Conservation (phyloP, 2,329 filamentous ascomycete genomes). For the Davidsoniella neocaledoniae region DNA sequence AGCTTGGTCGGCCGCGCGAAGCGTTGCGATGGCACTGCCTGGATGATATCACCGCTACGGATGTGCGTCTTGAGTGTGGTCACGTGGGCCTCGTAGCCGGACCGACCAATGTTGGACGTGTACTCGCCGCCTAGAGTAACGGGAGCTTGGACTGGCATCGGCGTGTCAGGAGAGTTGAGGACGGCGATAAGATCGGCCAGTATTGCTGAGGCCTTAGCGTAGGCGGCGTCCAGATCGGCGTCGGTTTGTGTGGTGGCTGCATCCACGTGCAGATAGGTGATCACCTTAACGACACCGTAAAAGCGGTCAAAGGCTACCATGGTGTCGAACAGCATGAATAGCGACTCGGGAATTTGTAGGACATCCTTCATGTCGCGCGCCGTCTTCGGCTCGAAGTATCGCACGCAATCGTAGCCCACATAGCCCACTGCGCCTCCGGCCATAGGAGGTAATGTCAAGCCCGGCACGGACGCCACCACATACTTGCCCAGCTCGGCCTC, state of each 20-base stretch:
- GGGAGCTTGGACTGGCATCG: constrained; percentile 58
- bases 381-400: constrained; percentile 97
- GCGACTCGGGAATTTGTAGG: constrained; percentile 72
- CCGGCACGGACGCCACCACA: constrained; percentile 69
- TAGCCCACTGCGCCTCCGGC: constrained; percentile 91
- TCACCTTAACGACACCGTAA: constrained; percentile 79
- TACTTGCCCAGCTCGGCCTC: constrained; percentile 65
- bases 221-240: constrained; percentile 36
- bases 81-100: constrained; percentile 85
- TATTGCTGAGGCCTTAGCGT: constrained; percentile 46
- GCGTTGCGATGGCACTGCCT: constrained; percentile 88
- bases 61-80: constrained; percentile 80
- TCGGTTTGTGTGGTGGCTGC: constrained; percentile 33
- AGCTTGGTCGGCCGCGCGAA: constrained; percentile 77
- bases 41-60: constrained; percentile 82
- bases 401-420: constrained; percentile 92
- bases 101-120: constrained; percentile 76
- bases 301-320: constrained; percentile 91
- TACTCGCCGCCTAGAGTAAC: constrained; percentile 63
- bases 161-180: constrained; percentile 57
- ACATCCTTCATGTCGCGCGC: constrained; percentile 75
- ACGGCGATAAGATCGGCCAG: constrained; percentile 53
- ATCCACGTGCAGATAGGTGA: constrained; percentile 72
- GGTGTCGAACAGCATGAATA: constrained; percentile 96
- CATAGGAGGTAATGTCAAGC: constrained; percentile 66